Evolutionary conservation across 768 basidiomycete genomes (phyloP).

Genomic region (Butyriboletus loyo): DNA sequence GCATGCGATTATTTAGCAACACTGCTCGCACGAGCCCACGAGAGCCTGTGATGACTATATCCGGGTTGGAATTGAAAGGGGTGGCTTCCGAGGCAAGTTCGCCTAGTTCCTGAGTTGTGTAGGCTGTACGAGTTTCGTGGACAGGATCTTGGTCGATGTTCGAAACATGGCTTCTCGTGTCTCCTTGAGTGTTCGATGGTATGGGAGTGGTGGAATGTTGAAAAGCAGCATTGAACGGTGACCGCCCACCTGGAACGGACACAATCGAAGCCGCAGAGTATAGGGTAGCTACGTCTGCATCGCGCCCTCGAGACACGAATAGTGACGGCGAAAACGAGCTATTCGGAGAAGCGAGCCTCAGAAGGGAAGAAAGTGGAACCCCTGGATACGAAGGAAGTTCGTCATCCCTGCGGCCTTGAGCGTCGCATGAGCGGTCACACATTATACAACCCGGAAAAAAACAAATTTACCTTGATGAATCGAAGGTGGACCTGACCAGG

Average conservation of each 20-base stretch:
- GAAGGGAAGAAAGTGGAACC: conserved; percentile 68
- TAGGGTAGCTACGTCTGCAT: conserved; percentile 79
- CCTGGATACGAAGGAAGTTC: conserved; percentile 44
- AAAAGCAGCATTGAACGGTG: conserved; percentile 37
- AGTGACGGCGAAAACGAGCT: conserved; percentile 50
- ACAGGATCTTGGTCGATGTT: conserved; percentile 29
- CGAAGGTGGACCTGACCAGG: conserved; percentile 11
- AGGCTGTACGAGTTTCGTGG: conserved; percentile 45
- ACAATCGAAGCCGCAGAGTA: conserved; percentile 84
- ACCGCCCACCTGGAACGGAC: conserved; percentile 53
- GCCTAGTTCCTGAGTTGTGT: conserved; percentile 60
- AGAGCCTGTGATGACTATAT: conserved; percentile 70
- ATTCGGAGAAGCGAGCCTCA: conserved; percentile 66
- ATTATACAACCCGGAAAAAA: background rate
- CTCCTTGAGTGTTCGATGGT: conserved; percentile 27
- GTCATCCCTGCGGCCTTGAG: conserved; percentile 21
- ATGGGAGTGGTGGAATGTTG: conserved; percentile 25
- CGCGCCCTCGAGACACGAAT: conserved; percentile 40
- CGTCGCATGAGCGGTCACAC: conserved; percentile 7
- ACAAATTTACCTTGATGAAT: conserved; percentile 20
- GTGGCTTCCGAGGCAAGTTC: conserved; percentile 82
- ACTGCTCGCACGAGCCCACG: conserved; percentile 80
- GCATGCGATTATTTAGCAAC: conserved; percentile 83
- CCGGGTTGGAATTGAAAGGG: conserved; percentile 53
- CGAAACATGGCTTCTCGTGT: conserved; percentile 17